Conservation (phyloP, 2,329 filamentous ascomycete genomes). For the Sporothrix mexicana region DNA sequence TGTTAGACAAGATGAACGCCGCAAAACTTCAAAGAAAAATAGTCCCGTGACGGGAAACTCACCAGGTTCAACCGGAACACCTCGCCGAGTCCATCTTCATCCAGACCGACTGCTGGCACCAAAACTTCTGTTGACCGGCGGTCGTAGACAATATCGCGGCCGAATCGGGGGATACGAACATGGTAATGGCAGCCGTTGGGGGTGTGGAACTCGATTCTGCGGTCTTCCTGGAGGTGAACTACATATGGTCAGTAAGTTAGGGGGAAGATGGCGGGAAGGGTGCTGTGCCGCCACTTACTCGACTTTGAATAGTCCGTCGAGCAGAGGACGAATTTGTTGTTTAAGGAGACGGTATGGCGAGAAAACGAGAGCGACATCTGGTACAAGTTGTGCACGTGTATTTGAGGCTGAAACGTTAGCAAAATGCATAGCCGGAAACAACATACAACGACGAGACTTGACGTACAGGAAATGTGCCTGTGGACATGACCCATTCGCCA, state of each 20-base stretch:
- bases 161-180: slow-evolving; percentile 89
- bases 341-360: slow-evolving; percentile 88
- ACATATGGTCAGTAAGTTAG: background rate
- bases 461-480: slow-evolving; percentile 69
- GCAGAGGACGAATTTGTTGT: slow-evolving; percentile 87
- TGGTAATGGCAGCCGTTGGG: slow-evolving; percentile 86
- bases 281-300: slow-evolving; percentile 44
- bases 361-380: slow-evolving; percentile 93
- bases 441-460: slow-evolving; percentile 41
- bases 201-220: slow-evolving; percentile 91
- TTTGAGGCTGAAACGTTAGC: slow-evolving; percentile 58
- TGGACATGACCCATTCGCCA: slow-evolving; percentile 97
- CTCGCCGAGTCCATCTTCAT: slow-evolving; percentile 83
- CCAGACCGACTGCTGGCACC: slow-evolving; percentile 85
- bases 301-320: slow-evolving; percentile 94
- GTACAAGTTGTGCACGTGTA: slow-evolving; percentile 93
- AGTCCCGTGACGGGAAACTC: background rate
- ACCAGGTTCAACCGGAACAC: slow-evolving; percentile 86
- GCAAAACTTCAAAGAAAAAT: background rate
- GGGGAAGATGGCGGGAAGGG: too few species aligned
- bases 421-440: background rate
- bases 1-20: background rate
- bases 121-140: slow-evolving; percentile 81
- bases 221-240: slow-evolving; percentile 88
- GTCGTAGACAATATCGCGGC: slow-evolving; percentile 87